These are phyloP conservation scores for Infundibulicybe gibba DNA, from an alignment of 768 basidiomycete genomes.

Conservation along the genomic window DNA sequence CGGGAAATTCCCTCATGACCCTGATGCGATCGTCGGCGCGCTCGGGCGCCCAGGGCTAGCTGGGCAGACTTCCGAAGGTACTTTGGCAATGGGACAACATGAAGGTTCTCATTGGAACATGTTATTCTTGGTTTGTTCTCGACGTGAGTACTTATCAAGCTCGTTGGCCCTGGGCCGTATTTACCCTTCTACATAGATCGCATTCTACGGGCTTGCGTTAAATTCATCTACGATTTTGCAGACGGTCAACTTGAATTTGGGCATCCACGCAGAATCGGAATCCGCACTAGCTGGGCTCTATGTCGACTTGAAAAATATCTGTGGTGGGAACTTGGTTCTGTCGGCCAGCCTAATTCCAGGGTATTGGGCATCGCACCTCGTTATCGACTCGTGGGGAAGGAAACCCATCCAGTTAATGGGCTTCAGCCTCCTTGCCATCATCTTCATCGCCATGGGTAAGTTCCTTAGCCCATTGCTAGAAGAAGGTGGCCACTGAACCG, in stretches of 20 bases:
- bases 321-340: slow-evolving; percentile 68
- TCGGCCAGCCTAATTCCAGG: slow-evolving; percentile 78
- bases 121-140: slow-evolving; percentile 85
- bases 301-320: slow-evolving; percentile 52
- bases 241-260: slow-evolving; percentile 35
- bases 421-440: slow-evolving; percentile 54
- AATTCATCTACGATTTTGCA: slow-evolving; percentile 71
- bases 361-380: slow-evolving; percentile 54
- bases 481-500: slow-evolving; percentile 2
- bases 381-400: slow-evolving; percentile 74
- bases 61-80: slow-evolving; percentile 59
- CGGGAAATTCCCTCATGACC: slow-evolving; percentile 40
- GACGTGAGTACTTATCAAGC: slow-evolving; percentile 41
- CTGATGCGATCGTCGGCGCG: slow-evolving; percentile 54
- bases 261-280: no score
- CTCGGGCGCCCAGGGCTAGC: slow-evolving; percentile 61
- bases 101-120: slow-evolving; percentile 70
- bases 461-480: not conserved
- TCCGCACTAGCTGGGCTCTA: slow-evolving; percentile 33
- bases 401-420: slow-evolving; percentile 77
- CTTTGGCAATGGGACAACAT: slow-evolving; percentile 70
- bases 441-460: slow-evolving; percentile 66
- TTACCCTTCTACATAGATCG: slow-evolving; percentile 41
- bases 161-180: not conserved
- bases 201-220: slow-evolving; percentile 83